Evolutionary conservation across 2,329 filamentous ascomycete genomes (phyloP), one percentile per base, ranked within the genome.

Genomic region (Calycina herbarum): DNA sequence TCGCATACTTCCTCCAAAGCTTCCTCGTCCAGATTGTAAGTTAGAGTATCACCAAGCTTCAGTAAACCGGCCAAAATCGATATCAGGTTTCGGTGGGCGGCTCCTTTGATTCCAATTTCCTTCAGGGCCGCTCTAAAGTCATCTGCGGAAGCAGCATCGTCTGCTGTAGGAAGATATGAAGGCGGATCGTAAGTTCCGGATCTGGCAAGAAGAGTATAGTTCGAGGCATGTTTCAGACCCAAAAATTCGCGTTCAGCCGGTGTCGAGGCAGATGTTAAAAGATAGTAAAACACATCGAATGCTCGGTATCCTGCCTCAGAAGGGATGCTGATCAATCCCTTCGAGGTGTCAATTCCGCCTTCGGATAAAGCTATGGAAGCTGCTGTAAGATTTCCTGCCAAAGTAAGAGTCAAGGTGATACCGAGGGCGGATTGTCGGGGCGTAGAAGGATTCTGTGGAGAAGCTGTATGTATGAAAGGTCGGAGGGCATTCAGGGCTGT

Each of bases 271-370:
- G 91, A 93, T 0, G 94, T 96, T 54, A 98, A 84, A 0, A 99
- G 86, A 74, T 97, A 98, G 80, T 99, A 98, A 76, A 99, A 98
- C 60, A 96, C 95, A 75, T 99, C 94, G 72, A 99, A 99, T 3
- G 94, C 95, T 68, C 95, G 89, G 78, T 93, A 93, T 13, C 95
- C 95, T 6, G 87, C 75, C 75, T 97, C 88, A 0, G 88, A 78
- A 0, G 95, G 92, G 17, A 99, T 87, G 64, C 91, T 88, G 17
- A 97, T 82, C 11, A 99, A 82, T 54, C 94, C 95, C 68, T 87
- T 87, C 24, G 83, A 80, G 0, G 93, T 95, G 76, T 99, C 92
- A 67, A 99, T 91, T 20, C 95, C 95, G 2, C 92, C 91, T 48
- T 93, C 90, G 0, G 94, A 94, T 7, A 99, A 80, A 31, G 93